Percentiles rank a stretch among this genome's conserved stretches.
Conservation (phyloP, 805 yeast genomes). For the Candida mattraensis region DNA sequence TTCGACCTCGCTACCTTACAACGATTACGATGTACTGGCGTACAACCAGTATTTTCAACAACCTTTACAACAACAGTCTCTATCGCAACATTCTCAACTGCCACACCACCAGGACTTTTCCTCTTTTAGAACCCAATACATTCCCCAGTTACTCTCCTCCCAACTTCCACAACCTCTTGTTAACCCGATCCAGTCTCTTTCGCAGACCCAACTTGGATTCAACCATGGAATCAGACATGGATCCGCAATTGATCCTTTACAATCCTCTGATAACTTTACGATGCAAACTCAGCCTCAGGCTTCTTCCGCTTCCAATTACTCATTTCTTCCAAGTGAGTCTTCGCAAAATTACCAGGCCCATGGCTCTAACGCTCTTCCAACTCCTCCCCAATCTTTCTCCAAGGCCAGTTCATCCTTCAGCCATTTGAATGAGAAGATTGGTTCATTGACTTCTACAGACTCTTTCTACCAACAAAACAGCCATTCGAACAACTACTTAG, state of each 20-base stretch:
- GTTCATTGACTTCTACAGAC: constrained; percentile 5
- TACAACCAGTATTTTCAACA: constrained; percentile 16
- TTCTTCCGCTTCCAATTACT: constrained; percentile 4
- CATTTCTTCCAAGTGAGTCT: constrained; percentile 1
- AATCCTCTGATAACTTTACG: constrained; percentile 1
- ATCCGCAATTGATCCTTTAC: constrained; percentile 3
- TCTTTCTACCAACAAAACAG: constrained; percentile 13
- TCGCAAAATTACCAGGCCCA: constrained; percentile 9
- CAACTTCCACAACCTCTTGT: too few relatives aligned
- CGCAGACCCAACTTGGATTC: too few relatives aligned
- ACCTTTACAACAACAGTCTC: constrained; percentile 2
- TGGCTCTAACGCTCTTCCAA: constrained; percentile 8
- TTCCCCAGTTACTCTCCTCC: constrained; percentile 1
- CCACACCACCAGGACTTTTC: too few relatives aligned
- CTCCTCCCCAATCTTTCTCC: constrained; percentile 12
- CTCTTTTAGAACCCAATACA: too few relatives aligned
- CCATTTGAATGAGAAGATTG: constrained; percentile 4
- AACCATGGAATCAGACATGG: too few relatives aligned
- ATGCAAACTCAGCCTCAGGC: constrained; percentile 5
- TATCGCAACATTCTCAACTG: constrained; percentile 7
- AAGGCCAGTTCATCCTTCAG: constrained; percentile 5
- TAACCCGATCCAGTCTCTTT: too few relatives aligned
- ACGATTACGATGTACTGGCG: constrained; percentile 15
- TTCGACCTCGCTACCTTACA: constrained; percentile 12
- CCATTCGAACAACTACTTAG: constrained; percentile 5